Evolutionary conservation across 2,329 filamentous ascomycete species (phyloP).

Genomic region (Elsinoe necatrix): DNA sequence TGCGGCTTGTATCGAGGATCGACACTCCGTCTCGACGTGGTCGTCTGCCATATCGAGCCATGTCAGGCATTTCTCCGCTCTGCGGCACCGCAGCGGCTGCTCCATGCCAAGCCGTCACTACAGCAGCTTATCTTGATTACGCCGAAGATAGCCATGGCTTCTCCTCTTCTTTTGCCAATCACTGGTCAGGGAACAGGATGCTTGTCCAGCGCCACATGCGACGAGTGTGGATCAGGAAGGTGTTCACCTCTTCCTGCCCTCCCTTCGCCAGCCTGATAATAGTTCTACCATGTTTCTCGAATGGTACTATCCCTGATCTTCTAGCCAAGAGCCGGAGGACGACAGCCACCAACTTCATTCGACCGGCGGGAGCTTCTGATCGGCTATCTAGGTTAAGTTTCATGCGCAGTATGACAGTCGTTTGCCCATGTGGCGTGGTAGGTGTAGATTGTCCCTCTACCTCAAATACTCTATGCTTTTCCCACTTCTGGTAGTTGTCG

Average conservation of each 20-base stretch:
- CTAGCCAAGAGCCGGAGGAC: constrained; percentile 21
- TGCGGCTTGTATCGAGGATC: neutral
- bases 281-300: neutral
- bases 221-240: constrained; percentile 10
- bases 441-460: neutral
- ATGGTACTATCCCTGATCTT: neutral
- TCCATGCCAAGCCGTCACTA: constrained; percentile 6
- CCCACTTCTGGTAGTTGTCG: neutral
- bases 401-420: neutral
- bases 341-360: constrained; percentile 29
- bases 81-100: neutral
- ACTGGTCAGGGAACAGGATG: neutral
- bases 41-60: neutral
- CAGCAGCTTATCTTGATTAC: constrained; percentile 6
- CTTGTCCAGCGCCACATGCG: neutral
- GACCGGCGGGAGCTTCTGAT: neutral
- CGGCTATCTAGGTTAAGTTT: constrained; percentile 3
- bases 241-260: neutral
- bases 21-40: neutral
- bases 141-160: constrained; percentile 12
- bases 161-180: constrained; percentile 1
- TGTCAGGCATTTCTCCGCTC: neutral
- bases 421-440: neutral
- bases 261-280: neutral
- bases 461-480: neutral